Conservation (phyloP, 2,329 filamentous ascomycete genomes). For the Magnaporthiopsis rhizophila region DNA sequence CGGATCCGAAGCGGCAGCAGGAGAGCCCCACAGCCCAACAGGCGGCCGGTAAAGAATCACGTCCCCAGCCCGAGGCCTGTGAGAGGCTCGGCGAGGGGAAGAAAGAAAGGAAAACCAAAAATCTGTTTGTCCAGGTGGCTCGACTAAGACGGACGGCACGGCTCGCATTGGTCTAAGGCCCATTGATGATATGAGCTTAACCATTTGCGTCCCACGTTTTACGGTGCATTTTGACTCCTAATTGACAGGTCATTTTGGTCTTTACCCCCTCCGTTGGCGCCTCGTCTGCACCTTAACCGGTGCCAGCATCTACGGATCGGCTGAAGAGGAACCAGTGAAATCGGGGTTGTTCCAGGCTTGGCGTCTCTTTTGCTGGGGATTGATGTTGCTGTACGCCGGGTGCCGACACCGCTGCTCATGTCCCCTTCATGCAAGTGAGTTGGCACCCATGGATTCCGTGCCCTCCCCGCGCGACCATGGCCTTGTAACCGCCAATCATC, state of each 20-base stretch:
- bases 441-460: not conserved
- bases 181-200: not conserved
- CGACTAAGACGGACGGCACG: conserved; percentile 2
- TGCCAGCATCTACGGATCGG: not conserved
- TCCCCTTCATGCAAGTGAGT: not conserved
- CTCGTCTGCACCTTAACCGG: too few species aligned
- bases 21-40: too few species aligned
- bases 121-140: not conserved
- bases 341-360: too few species aligned
- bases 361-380: too few species aligned
- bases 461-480: not conserved
- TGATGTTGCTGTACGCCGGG: not conserved
- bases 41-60: not conserved
- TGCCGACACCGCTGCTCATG: not conserved
- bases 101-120: not conserved
- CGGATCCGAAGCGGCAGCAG: not conserved
- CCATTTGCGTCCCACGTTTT: not conserved
- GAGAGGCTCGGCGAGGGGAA: conserved; percentile 1
- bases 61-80: conserved; percentile 1
- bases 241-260: not conserved
- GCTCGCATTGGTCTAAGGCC: conserved; percentile 2
- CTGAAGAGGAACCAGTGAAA: not conserved
- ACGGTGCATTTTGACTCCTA: not conserved
- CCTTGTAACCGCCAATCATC: not conserved
- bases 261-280: not conserved